Percentiles rank a stretch among this genome's conserved stretches.
phyloP scores from a whole-genome alignment of 1,284 basidiomycete genomes.

The Inonotus obliquus region DNA sequence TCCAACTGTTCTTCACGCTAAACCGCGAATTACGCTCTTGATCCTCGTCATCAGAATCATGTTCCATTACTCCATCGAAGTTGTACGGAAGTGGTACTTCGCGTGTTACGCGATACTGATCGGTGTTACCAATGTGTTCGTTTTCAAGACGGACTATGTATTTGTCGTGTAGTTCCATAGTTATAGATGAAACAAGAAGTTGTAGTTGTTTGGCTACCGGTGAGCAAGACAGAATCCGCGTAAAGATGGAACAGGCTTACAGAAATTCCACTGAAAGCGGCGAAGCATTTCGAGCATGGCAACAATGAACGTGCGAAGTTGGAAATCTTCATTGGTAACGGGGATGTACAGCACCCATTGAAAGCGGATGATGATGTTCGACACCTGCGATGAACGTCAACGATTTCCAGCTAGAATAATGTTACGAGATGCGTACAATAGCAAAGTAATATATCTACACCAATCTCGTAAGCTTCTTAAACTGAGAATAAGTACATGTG shows the following conservation, averaged over 20 bases:
- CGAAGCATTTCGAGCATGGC: constrained; percentile 77
- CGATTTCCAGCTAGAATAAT: not conserved
- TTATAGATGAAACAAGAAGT: not conserved
- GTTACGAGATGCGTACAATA: constrained; percentile 40
- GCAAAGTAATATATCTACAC: constrained; percentile 71
- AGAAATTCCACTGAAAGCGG: constrained; percentile 90
- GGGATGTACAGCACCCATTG: constrained; percentile 82
- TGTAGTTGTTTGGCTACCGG: not conserved
- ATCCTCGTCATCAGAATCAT: constrained; percentile 34
- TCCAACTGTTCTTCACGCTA: constrained; percentile 9
- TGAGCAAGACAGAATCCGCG: not conserved
- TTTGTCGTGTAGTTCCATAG: not conserved
- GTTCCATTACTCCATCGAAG: constrained; percentile 37
- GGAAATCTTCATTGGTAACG: constrained; percentile 40
- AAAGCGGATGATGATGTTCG: constrained; percentile 76
- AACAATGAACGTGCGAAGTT: constrained; percentile 63
- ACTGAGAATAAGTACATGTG: not conserved
- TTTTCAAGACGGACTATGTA: constrained; percentile 72
- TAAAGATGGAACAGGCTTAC: constrained; percentile 38
- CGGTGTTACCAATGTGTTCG: constrained; percentile 82
- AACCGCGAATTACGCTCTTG: constrained; percentile 28
- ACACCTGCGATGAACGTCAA: constrained; percentile 37
- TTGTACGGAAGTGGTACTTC: constrained; percentile 76
- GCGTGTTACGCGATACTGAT: constrained; percentile 78
- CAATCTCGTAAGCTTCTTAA: constrained; percentile 8